phyloP scores from a whole-genome alignment of 2,329 filamentous ascomycete genomes.

The Ceratocystis lukuohia region DNA sequence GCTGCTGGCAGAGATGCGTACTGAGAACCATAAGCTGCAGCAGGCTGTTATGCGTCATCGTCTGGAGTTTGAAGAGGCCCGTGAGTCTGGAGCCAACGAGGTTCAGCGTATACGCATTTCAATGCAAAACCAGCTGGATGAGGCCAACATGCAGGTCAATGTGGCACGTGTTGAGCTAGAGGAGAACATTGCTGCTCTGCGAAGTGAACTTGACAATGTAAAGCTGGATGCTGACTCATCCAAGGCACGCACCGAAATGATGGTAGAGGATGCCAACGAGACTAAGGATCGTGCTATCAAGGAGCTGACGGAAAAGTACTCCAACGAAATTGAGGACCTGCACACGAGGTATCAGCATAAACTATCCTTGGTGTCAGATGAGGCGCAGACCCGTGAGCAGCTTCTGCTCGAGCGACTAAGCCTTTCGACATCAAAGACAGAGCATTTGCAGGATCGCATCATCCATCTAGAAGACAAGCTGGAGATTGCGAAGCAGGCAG shows the following conservation, averaged over 20 bases:
- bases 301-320: conserved; percentile 43
- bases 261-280: conserved; percentile 66
- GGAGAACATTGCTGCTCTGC: conserved; percentile 58
- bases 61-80: conserved; percentile 71
- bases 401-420: conserved; percentile 69
- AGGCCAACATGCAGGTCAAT: conserved; percentile 75
- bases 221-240: conserved; percentile 68
- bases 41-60: conserved; percentile 55
- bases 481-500: conserved; percentile 77
- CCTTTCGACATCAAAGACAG: conserved; percentile 69
- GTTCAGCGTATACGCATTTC: conserved; percentile 66
- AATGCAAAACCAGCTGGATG: conserved; percentile 69
- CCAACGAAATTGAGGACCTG: conserved; percentile 59
- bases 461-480: conserved; percentile 79
- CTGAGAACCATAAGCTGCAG: conserved; percentile 60
- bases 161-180: conserved; percentile 70
- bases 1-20: conserved; percentile 42
- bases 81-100: conserved; percentile 65
- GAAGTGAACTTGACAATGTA: conserved; percentile 62
- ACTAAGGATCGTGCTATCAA: conserved; percentile 46
- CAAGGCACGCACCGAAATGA: conserved; percentile 68
- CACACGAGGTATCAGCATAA: conserved; percentile 62
- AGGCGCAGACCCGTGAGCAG: conserved; percentile 65
- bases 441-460: conserved; percentile 76
- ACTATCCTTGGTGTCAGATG: conserved; percentile 61